Conservation (phyloP, 225 moss, liverwort and hornwort genomes). For the Pleurozium schreberi region DNA sequence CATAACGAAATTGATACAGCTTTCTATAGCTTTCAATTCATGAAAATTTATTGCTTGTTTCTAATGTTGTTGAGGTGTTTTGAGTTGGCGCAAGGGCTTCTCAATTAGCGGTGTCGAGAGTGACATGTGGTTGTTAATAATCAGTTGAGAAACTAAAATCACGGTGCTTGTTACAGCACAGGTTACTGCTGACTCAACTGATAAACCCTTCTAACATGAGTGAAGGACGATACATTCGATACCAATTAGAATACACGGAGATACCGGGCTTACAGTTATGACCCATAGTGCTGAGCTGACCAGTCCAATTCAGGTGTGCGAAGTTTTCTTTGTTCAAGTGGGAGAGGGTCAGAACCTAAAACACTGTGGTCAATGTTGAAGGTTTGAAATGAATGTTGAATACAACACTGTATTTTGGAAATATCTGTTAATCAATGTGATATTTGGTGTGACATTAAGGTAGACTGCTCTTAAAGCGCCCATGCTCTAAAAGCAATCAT, state of each 20-base stretch:
- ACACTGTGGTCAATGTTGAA: background rate
- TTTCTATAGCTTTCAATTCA: background rate
- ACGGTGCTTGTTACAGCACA: background rate
- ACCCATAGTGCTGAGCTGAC: background rate
- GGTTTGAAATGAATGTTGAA: background rate
- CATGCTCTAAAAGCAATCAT: too few species aligned
- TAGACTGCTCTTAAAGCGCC: too few species aligned
- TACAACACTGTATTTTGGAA: background rate
- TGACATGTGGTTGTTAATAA: background rate
- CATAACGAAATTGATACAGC: background rate
- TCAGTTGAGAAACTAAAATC: background rate
- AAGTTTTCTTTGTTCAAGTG: background rate
- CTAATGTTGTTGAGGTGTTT: background rate
- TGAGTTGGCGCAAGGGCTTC: background rate
- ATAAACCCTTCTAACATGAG: background rate
- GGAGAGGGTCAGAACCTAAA: background rate
- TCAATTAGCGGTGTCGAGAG: background rate
- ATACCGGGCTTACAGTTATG: background rate
- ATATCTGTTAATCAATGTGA: too few species aligned
- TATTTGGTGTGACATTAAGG: too few species aligned
- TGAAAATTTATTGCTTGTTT: background rate
- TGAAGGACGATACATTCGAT: background rate
- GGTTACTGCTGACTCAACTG: background rate
- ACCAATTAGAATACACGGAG: background rate
- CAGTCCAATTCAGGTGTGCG: too few species aligned